Base-by-base conservation (phyloP, 176 grass and related monocot genomes). In the Triticum monococcum region DNA sequence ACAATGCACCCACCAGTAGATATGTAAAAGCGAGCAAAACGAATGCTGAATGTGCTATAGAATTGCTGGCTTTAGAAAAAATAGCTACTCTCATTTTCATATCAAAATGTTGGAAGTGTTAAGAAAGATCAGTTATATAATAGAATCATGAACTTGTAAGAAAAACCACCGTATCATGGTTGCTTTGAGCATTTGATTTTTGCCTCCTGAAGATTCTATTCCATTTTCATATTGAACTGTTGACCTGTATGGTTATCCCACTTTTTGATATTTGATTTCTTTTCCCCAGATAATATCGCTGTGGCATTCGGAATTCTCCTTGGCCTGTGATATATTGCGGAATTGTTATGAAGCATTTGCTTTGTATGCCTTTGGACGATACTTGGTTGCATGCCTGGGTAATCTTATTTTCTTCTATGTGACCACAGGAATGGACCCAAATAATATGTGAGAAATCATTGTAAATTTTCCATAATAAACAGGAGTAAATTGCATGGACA, bases 311-410 rank as follows among this genome's bases (percentile, higher is more conserved):
- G 85, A 85, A 50, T 71, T 95, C 36, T 95, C 93, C 71, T 79
- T 94, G 83, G 78, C 92, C 72, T 98, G 93, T 91, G 96, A 98
- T 86, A 98, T 98, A 78, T 89, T 95, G 61, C 59, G 93, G 64
- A 98, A 94, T 68, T 98, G 96, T 48, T 98, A 95, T 8, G 96
- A 98, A 85, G 96, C 96, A 80, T 98, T 95, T 90, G 93, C 96
- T 23, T 40, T 95, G 31, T 98, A 98, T 88, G 75, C 93, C 71
- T 98, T 98, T 64, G 93, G 89, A 57, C 68, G 91, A 72, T 95
- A 95, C 92, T 79, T 98, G 86, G 90, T 95, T 14, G 93, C 93
- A 76, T 98, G 96, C 82, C 84, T 95, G 12, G 96, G 96, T 95
- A 89, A 92, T 72, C 41, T 12, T 80, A 67, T 3, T 26, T 81